Evolutionary conservation across 352 stramenopile genomes (phyloP), one percentile per base, ranked within the genome.

Genomic region (Phytophthora pini): DNA sequence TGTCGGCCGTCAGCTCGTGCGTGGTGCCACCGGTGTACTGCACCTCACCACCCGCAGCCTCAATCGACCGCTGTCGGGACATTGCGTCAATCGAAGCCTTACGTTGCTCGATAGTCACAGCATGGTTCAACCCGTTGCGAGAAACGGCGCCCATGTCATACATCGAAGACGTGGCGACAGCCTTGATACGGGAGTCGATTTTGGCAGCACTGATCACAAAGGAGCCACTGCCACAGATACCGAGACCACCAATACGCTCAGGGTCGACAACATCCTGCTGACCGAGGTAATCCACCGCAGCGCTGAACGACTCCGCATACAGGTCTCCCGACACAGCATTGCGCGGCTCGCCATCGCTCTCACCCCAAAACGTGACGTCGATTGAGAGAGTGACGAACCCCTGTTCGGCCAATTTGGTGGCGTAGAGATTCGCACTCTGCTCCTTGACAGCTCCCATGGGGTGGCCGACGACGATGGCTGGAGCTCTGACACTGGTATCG

Each of bases 381-480:
- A 69, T 56, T 7, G 61, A 69, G 2, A 69, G 45, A 5, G 61
- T 55, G n/a, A 69, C 52, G 12, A 69, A 69, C 10, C 61, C 61
- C 7, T 58, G 20, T 32, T 64, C 61, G 26, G 61, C 53, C 61
- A 69, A 39, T 31, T 69, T 69, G 17, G 53, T 69, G 13, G 61
- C 61, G 39, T 69, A 69, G 4, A 69, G 53, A 29, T 69, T 40
- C 15, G 61, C 61, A 6, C 61, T 69, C 22, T 69, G 61, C 47
- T 69, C 61, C 61, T 69, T 69, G 11, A 69, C 61, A 49, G 61
- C 61, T 13, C 61, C 61, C 53, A 69, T 64, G 36, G 61, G 61
- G 39, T 69, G 53, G 12, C 61, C 39, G 4, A 69, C 61, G 41
- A 69, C 20, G 11, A 56, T 46, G 11, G 49, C 49, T 5, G 49